These are phyloP conservation scores for Claviceps arundinis DNA, from an alignment of 2,329 filamentous ascomycete genomes.

Conservation along the genomic window DNA sequence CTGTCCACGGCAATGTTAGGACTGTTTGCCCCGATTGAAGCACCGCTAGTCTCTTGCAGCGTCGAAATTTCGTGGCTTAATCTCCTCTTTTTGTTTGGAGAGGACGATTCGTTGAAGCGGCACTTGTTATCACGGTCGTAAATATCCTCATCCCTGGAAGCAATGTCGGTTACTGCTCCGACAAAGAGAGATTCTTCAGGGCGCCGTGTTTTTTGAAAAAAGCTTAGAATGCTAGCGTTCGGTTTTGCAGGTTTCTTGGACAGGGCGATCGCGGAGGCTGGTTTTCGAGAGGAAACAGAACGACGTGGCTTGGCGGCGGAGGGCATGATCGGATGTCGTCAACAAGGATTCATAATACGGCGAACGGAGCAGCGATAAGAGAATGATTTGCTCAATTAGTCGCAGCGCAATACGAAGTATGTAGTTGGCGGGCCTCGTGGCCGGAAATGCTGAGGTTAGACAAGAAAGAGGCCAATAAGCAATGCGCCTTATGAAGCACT, in stretches of 20 bases:
- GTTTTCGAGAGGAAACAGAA: slow-evolving; percentile 20
- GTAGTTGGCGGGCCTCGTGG: neutral
- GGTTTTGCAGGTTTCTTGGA: slow-evolving; percentile 26
- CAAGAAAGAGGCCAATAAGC: neutral
- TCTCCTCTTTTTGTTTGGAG: slow-evolving; percentile 18
- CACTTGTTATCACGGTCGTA: slow-evolving; percentile 15
- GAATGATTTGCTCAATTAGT: neutral
- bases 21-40: neutral
- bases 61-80: slow-evolving; percentile 11
- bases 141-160: slow-evolving; percentile 15
- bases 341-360: neutral
- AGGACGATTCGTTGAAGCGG: slow-evolving; percentile 22
- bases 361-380: neutral
- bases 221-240: slow-evolving; percentile 58
- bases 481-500: too few species aligned
- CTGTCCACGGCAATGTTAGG: neutral
- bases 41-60: neutral
- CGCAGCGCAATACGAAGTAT: neutral
- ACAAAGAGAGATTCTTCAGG: slow-evolving; percentile 46
- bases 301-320: slow-evolving; percentile 20
- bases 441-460: neutral
- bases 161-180: slow-evolving; percentile 12
- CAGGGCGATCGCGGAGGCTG: slow-evolving; percentile 10
- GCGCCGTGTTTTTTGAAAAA: slow-evolving; percentile 58
- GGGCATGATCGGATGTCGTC: slow-evolving; percentile 17